Conservation (phyloP, 805 yeast species). For the Debaryomyces hansenii region DNA sequence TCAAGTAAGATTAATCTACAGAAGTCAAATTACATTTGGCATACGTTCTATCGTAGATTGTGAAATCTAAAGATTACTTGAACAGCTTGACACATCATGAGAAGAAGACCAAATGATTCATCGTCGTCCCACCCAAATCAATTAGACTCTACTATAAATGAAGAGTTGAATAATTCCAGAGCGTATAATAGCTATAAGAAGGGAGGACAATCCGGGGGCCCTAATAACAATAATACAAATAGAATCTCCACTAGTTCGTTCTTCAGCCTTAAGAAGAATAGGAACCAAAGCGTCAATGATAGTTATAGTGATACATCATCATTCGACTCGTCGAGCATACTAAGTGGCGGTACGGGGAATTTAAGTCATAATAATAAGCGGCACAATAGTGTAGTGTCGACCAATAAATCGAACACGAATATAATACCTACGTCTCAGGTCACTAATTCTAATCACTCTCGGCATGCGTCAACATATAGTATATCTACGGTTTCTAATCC, state of each 20-base stretch:
- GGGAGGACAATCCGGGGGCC: background rate
- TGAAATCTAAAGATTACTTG: too few relatives aligned
- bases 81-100: slow-evolving; percentile 3
- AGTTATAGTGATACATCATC: slow-evolving; percentile 30
- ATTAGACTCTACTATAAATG: slow-evolving; percentile 20
- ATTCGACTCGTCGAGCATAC: slow-evolving; percentile 30
- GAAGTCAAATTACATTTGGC: too few relatives aligned
- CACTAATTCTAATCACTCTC: slow-evolving; percentile 33
- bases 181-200: slow-evolving; percentile 19
- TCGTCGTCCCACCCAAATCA: background rate
- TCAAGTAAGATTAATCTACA: too few relatives aligned
- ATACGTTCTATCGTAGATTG: too few relatives aligned
- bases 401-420: slow-evolving; percentile 16
- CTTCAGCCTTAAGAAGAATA: slow-evolving; percentile 35
- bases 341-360: slow-evolving; percentile 21
- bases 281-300: slow-evolving; percentile 15
- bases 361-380: slow-evolving; percentile 17
- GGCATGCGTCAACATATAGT: slow-evolving; percentile 42
- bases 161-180: slow-evolving; percentile 27
- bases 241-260: slow-evolving; percentile 36
- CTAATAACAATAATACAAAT: slow-evolving; percentile 8
- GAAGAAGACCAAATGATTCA: slow-evolving; percentile 22
- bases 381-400: slow-evolving; percentile 12
- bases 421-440: slow-evolving; percentile 31
- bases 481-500: slow-evolving; percentile 30